These are phyloP conservation scores for Austroboletus niveus DNA, from an alignment of 1,284 basidiomycete genomes.

Conservation along the genomic window DNA sequence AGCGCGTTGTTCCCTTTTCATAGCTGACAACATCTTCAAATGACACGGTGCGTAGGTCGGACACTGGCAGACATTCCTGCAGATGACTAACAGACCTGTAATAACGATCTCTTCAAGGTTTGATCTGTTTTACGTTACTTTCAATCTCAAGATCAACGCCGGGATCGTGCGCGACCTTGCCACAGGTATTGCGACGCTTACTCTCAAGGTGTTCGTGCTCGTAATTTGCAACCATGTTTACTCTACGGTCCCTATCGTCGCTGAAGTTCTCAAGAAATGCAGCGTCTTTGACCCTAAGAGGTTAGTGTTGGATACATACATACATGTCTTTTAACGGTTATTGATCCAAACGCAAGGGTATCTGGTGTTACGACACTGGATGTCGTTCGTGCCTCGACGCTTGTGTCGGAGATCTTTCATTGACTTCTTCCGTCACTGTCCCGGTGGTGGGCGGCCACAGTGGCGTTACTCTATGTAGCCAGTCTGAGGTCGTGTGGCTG, in stretches of 20 bases:
- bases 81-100: conserved; percentile 27
- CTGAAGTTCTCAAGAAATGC: conserved; percentile 92
- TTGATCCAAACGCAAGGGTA: conserved; percentile 48
- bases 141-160: conserved; percentile 79
- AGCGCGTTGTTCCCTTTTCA: conserved; percentile 31
- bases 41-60: conserved; percentile 62
- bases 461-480: conserved; percentile 73
- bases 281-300: conserved; percentile 90
- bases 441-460: conserved; percentile 97
- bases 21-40: conserved; percentile 40
- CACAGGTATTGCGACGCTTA: conserved; percentile 78
- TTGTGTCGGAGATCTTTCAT: conserved; percentile 75
- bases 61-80: not conserved
- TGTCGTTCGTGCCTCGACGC: conserved; percentile 95
- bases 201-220: conserved; percentile 91
- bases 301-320: conserved; percentile 38
- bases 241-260: conserved; percentile 97
- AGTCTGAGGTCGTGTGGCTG: not conserved
- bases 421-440: conserved; percentile 73
- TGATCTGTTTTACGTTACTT: conserved; percentile 12
- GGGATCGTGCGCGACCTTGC: conserved; percentile 95
- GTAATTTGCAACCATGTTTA: conserved; percentile 98
- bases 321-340: not conserved
- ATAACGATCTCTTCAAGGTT: conserved; percentile 95
- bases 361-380: conserved; percentile 99